Evolutionary conservation across 1,139 yeast genomes (phyloP).

Genomic region (Saccharomycopsis phalli): DNA sequence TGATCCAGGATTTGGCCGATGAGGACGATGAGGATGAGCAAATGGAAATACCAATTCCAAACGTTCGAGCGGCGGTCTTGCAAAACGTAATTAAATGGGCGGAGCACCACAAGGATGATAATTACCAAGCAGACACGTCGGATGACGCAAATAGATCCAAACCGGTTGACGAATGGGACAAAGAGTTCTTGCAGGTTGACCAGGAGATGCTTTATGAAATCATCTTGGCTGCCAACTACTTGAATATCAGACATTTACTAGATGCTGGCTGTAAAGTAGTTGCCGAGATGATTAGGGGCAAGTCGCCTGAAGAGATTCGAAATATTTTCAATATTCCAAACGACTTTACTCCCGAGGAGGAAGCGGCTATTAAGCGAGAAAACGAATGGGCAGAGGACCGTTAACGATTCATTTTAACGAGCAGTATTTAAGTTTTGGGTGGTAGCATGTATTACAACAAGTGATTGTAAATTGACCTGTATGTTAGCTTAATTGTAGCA

Average conservation of each 20-base stretch:
- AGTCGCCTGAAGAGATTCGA: conserved; percentile 93
- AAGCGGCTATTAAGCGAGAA: conserved; percentile 93
- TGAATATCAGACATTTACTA: conserved; percentile 85
- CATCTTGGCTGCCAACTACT: conserved; percentile 89
- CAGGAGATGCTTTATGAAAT: conserved; percentile 98
- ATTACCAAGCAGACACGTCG: conserved; percentile 67
- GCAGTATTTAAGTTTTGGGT: too few relatives aligned
- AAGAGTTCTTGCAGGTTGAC: conserved; percentile 88
- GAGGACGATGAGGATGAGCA: conserved; percentile 49
- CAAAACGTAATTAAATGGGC: conserved; percentile 95
- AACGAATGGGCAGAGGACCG: conserved; percentile 99
- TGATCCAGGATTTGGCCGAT: conserved; percentile 74
- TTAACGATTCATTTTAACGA: too few relatives aligned
- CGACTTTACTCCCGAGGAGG: conserved; percentile 97
- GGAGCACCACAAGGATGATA: conserved; percentile 86
- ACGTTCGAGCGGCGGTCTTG: conserved; percentile 78
- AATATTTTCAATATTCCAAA: conserved; percentile 92
- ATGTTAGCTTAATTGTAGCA: too few relatives aligned
- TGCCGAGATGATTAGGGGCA: conserved; percentile 96
- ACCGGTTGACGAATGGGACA: conserved; percentile 94
- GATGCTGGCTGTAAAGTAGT: conserved; percentile 97
- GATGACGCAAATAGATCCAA: conserved; percentile 78
- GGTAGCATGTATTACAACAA: too few relatives aligned
- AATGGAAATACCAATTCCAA: conserved; percentile 87
- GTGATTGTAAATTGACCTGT: too few relatives aligned